phyloP scores from a whole-genome alignment of 2,329 filamentous ascomycete genomes.

The Lasiodiplodia hormozganensis region DNA sequence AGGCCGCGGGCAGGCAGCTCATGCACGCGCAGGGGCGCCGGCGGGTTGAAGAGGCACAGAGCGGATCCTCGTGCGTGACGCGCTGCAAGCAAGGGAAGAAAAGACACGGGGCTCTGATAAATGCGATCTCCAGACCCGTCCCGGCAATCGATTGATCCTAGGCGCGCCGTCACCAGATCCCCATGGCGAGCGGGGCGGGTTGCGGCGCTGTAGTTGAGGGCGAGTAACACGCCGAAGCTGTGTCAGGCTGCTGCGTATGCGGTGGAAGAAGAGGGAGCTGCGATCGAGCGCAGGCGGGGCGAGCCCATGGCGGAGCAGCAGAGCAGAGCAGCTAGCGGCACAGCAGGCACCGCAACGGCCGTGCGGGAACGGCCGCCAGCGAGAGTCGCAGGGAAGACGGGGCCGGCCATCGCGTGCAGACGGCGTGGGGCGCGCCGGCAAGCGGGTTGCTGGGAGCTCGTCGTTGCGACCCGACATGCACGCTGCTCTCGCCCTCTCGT shows the following conservation, averaged over 20 bases:
- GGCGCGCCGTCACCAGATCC: slow-evolving; percentile 22
- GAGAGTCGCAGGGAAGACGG: background rate
- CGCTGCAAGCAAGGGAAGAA: slow-evolving; percentile 15
- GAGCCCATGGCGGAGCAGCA: background rate
- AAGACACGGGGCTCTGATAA: slow-evolving; percentile 11
- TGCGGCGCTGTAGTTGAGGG: background rate
- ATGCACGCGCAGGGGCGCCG: background rate
- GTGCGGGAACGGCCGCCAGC: background rate
- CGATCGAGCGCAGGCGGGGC: slow-evolving; percentile 8
- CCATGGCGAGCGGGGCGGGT: slow-evolving; percentile 2
- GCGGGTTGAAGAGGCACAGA: too few species aligned
- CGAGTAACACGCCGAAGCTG: background rate
- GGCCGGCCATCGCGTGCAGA: background rate
- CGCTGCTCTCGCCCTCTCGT: background rate
- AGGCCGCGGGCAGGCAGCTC: background rate
- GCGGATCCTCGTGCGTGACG: slow-evolving; percentile 5
- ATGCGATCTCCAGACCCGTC: slow-evolving; percentile 17
- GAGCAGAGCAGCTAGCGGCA: slow-evolving; percentile 2
- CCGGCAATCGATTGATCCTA: slow-evolving; percentile 17
- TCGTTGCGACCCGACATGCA: background rate
- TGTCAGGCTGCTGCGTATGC: slow-evolving; percentile 17
- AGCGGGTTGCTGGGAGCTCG: slow-evolving; percentile 1
- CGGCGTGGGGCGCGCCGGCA: background rate
- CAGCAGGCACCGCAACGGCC: background rate
- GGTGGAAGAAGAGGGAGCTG: slow-evolving; percentile 18